Evolutionary conservation across 805 yeast genomes (phyloP).

Genomic region (Candida koratica): DNA sequence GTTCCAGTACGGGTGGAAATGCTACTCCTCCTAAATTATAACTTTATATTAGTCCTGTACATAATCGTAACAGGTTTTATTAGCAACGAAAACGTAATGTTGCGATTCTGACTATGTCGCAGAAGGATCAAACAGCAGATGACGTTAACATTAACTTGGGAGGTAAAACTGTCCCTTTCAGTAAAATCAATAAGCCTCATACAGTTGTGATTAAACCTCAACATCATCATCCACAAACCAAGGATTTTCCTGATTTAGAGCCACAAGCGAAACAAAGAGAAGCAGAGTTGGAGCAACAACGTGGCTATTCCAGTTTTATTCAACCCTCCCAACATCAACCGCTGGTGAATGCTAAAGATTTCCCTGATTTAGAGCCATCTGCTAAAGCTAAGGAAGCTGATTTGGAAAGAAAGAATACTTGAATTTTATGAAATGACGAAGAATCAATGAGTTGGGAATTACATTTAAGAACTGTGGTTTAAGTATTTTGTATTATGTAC

Average conservation of each 20-base stretch:
- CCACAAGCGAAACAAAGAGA: slow-evolving; percentile 28
- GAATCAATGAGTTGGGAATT: too few relatives aligned
- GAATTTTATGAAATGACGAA: too few relatives aligned
- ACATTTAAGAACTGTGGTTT: too few relatives aligned
- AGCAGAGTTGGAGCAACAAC: slow-evolving; percentile 13
- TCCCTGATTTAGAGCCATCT: slow-evolving; percentile 32
- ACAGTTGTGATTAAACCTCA: slow-evolving; percentile 24
- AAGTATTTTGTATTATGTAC: too few relatives aligned
- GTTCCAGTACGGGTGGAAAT: slow-evolving; percentile 39
- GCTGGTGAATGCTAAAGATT: slow-evolving; percentile 18
- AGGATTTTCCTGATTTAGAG: slow-evolving; percentile 29
- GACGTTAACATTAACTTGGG: slow-evolving; percentile 25
- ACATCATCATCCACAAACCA: slow-evolving; percentile 20
- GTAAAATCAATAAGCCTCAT: slow-evolving; percentile 38
- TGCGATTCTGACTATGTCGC: neutral
- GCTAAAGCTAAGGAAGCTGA: slow-evolving; percentile 24
- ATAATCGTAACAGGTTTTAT: too few relatives aligned
- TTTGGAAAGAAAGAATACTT: slow-evolving; percentile 10
- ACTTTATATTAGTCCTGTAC: too few relatives aligned
- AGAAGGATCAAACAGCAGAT: neutral
- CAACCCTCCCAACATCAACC: slow-evolving; percentile 24
- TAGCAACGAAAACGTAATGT: neutral
- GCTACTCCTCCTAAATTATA: slow-evolving; percentile 15
- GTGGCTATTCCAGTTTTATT: neutral
- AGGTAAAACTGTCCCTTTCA: slow-evolving; percentile 36